These are phyloP conservation scores for Salix caprea DNA, from an alignment of 345 rosid genomes.

Conservation along the genomic window DNA sequence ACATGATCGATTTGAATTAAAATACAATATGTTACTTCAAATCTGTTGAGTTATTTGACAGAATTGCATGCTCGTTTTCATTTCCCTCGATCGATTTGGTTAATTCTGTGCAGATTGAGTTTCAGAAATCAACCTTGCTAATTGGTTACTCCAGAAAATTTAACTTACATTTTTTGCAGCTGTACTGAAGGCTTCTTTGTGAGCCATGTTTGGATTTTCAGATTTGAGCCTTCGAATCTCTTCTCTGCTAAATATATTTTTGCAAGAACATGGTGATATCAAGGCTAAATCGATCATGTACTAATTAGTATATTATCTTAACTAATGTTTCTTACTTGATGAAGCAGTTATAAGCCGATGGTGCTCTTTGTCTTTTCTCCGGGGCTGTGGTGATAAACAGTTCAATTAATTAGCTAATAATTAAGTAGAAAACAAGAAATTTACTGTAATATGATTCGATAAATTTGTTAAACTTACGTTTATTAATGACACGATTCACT, in stretches of 20 bases:
- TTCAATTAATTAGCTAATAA: neutral
- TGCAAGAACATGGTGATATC: neutral
- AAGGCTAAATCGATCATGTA: neutral
- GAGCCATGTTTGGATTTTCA: conserved; percentile 87
- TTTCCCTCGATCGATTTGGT: neutral
- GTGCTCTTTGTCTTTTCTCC: conserved; percentile 96
- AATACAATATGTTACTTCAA: neutral
- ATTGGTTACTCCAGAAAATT: neutral
- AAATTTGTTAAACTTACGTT: conserved; percentile 52
- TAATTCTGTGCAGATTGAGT: neutral
- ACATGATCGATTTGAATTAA: neutral
- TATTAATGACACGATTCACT: conserved; percentile 61
- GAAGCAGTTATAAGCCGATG: conserved; percentile 91
- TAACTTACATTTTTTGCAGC: conserved; percentile 86
- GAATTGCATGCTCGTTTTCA: neutral
- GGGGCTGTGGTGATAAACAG: conserved; percentile 51
- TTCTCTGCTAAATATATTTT: conserved; percentile 49
- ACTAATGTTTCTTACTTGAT: conserved; percentile 57
- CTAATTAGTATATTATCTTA: neutral
- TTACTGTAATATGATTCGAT: no score
- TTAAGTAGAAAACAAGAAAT: neutral
- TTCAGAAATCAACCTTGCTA: neutral
- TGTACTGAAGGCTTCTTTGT: conserved; percentile 95
- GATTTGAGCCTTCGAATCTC: conserved; percentile 94
- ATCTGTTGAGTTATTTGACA: neutral